These are phyloP conservation scores for Cyclostephanos tholiformis DNA, from an alignment of 108 stramenopile genomes.

Conservation along the genomic window DNA sequence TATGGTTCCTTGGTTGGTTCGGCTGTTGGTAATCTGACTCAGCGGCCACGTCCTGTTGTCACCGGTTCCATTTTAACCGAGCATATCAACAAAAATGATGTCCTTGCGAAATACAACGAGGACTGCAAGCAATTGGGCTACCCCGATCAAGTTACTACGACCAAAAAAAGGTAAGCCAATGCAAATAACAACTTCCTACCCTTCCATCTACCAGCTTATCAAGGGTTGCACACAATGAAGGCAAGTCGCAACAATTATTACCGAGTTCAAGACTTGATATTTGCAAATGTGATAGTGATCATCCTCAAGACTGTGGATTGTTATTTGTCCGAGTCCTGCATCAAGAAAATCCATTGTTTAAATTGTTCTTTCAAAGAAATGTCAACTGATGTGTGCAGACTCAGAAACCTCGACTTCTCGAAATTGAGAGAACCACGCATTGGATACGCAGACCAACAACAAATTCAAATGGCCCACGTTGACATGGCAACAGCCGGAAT, in stretches of 20 bases:
- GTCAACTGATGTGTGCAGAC: too few species aligned
- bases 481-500: neutral
- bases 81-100: neutral
- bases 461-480: neutral
- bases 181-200: neutral
- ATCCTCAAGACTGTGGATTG: too few species aligned
- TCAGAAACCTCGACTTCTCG: too few species aligned
- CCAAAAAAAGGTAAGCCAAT: neutral
- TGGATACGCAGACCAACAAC: neutral
- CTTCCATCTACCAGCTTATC: neutral
- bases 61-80: too few species aligned
- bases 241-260: neutral
- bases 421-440: too few species aligned
- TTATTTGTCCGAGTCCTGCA: too few species aligned
- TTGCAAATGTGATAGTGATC: too few species aligned
- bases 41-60: too few species aligned
- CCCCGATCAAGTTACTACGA: neutral
- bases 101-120: neutral
- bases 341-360: too few species aligned
- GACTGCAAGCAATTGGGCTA: neutral
- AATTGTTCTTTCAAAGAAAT: too few species aligned
- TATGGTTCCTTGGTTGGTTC: too few species aligned
- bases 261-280: neutral
- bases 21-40: too few species aligned
- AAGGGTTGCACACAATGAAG: neutral